Evolutionary conservation across 306 rosid genomes (phyloP).

Genomic region (Betula pendula): DNA sequence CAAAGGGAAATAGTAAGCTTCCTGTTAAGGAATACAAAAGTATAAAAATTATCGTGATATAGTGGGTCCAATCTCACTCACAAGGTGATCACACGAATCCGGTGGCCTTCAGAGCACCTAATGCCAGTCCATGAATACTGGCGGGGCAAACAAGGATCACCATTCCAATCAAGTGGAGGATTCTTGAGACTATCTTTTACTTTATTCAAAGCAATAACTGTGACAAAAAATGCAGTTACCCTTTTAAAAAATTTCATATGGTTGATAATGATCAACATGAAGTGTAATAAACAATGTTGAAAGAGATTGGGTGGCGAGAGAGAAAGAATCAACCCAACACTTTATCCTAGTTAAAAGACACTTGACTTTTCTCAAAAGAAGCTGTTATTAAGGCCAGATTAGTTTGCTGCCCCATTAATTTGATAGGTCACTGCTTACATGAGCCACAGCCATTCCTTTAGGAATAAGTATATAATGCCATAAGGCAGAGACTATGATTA

Average conservation of each 20-base stretch:
- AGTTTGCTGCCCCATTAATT: not conserved
- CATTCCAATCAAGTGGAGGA: conserved; percentile 81
- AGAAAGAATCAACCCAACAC: not conserved
- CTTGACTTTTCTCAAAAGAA: not conserved
- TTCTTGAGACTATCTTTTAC: conserved; percentile 55
- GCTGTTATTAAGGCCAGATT: not conserved
- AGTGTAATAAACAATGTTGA: not conserved
- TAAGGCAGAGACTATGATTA: not conserved
- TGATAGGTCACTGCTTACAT: not conserved
- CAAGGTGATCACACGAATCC: conserved; percentile 70
- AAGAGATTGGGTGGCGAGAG: not conserved
- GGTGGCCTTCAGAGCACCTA: conserved; percentile 68
- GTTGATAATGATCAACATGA: not conserved
- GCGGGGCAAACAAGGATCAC: conserved; percentile 85
- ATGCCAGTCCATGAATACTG: conserved; percentile 87
- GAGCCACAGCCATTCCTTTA: not conserved
- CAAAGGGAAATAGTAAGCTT: conserved; percentile 34
- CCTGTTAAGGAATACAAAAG: conserved; percentile 19
- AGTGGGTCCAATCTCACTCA: conserved; percentile 45
- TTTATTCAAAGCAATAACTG: conserved; percentile 64
- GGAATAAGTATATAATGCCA: not conserved
- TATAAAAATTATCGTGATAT: conserved; percentile 13
- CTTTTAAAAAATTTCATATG: not conserved
- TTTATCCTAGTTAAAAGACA: not conserved
- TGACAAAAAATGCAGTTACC: conserved; percentile 27